These are phyloP conservation scores for Austroboletus novae-zelandiae DNA, from an alignment of 1,284 basidiomycete species.

Conservation along the genomic window DNA sequence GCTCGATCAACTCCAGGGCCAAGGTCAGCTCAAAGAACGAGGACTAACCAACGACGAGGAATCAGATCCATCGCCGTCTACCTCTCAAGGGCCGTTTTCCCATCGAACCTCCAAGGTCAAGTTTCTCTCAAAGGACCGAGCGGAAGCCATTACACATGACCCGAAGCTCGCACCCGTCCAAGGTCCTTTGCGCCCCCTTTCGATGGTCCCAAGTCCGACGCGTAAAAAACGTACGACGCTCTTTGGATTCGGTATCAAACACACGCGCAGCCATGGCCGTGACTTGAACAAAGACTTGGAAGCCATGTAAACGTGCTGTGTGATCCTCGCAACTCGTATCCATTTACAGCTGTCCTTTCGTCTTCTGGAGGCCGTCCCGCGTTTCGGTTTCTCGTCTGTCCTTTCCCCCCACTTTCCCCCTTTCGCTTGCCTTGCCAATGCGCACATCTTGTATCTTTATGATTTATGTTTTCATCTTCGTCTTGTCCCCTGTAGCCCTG, in stretches of 20 bases:
- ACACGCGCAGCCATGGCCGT: neutral
- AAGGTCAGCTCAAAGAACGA: neutral
- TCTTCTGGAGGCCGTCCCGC: no score
- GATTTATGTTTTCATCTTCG: no score
- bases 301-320: constrained; percentile 3
- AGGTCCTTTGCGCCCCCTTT: constrained; percentile 30
- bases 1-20: neutral
- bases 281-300: neutral
- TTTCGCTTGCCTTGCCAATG: no score
- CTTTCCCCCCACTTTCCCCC: no score
- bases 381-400: no score
- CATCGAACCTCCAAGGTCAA: constrained; percentile 15
- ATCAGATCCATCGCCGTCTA: neutral
- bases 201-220: constrained; percentile 18
- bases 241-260: constrained; percentile 24
- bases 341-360: no score
- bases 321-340: neutral
- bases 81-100: constrained; percentile 3
- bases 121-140: constrained; percentile 24
- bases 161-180: constrained; percentile 35
- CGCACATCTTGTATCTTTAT: no score
- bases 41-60: neutral
- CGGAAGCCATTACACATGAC: constrained; percentile 25
- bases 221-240: constrained; percentile 15
- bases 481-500: no score